Evolutionary conservation across 805 yeast genomes (phyloP), one percentile per base, ranked within the genome.

Genomic region (Teunomyces panamensis): DNA sequence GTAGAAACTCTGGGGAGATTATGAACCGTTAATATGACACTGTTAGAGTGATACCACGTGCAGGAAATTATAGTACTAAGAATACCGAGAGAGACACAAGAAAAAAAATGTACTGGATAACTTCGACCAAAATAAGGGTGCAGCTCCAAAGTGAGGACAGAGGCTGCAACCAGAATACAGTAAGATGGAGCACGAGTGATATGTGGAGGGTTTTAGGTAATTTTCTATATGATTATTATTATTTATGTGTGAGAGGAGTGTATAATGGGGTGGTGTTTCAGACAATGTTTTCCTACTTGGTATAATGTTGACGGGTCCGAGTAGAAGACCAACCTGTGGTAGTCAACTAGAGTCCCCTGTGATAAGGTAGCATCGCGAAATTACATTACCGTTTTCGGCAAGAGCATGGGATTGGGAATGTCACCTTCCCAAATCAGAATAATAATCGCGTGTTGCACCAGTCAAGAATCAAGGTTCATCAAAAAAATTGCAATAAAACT

Each of bases 361-460:
- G 13, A 35, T 9, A 11, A 35, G 16, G 9, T 20, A 20, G 11
- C 13, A 11, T 35, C 39, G 39, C 39, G 39, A 16, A 35, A 17
- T 35, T 35, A 17, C 39, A 11, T 35, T 35, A n/a, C 39, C 39
- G 11, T 17, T 17, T 35, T 11, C 39, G 39, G 39, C 28, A 20
- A 26, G 27, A 26, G 39, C 28, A 26, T 24, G 41, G 30, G 30
- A 37, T 37, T 37, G 17, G 41, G 41, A 20, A 37, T 24, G 41
- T 20, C 10, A 24, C 41, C n/a, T 37, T 37, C 41, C 41, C 41
- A 37, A 37, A 37, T 6, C 10, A 37, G 41, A 24, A 37, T 37
- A 26, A 10, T 11, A 10, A 26, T 37, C 41, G 41, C 41, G 41
- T 26, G 24, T 37, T 26, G 30, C 30, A 29, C 16, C 13, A 36